Evolutionary conservation across 768 basidiomycete species (phyloP).

Genomic region (Tylopilus sp.): DNA sequence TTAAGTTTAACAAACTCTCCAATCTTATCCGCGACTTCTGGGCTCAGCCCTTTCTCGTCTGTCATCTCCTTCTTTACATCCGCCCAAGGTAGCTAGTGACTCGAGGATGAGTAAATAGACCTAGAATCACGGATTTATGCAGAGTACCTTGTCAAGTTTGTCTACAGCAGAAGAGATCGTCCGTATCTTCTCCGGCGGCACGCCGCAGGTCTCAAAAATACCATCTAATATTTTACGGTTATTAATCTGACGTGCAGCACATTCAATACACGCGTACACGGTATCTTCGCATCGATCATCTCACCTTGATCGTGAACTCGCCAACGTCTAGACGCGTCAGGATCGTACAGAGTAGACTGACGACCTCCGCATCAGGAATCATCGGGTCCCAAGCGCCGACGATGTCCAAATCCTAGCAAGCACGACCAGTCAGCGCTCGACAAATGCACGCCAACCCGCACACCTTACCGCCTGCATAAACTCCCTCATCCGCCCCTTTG

Average conservation of each 20-base stretch:
- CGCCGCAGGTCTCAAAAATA: constrained; percentile 95
- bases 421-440: neutral
- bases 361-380: constrained; percentile 94
- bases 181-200: constrained; percentile 84
- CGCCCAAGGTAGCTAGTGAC: constrained; percentile 69
- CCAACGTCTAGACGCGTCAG: constrained; percentile 84
- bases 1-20: constrained; percentile 96
- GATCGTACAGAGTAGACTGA: constrained; percentile 79
- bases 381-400: constrained; percentile 91
- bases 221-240: constrained; percentile 97
- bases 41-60: constrained; percentile 86
- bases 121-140: neutral
- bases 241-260: constrained; percentile 60
- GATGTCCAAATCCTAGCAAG: constrained; percentile 86
- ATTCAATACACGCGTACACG: neutral
- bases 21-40: constrained; percentile 83
- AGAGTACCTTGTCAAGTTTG: constrained; percentile 89
- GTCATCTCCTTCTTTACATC: constrained; percentile 98
- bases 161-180: constrained; percentile 95
- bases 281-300: neutral
- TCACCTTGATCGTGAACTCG: constrained; percentile 90
- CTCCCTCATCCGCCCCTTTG: constrained; percentile 97
- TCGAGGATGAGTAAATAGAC: neutral
- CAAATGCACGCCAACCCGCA: neutral
- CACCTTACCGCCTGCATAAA: constrained; percentile 92